Evolutionary conservation across 2,329 filamentous ascomycete species (phyloP).

Genomic region (Elsinoe perseae): DNA sequence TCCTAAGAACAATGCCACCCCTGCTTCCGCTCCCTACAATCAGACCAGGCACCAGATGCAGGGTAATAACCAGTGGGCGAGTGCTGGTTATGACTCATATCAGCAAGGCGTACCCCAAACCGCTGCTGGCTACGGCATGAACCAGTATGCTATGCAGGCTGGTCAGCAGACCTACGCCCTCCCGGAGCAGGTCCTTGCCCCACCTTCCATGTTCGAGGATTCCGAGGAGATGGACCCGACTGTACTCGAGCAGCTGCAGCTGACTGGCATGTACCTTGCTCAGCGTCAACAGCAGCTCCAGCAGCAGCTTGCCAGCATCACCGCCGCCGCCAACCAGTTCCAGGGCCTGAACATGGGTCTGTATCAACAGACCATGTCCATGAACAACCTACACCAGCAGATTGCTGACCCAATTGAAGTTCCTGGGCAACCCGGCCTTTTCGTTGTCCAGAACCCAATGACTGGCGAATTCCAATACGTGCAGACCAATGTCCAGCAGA

Average conservation of each 20-base stretch:
- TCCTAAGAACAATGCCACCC: slow-evolving; percentile 70
- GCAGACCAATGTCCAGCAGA: slow-evolving; percentile 57
- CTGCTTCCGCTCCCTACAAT: slow-evolving; percentile 55
- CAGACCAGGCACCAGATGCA: slow-evolving; percentile 45
- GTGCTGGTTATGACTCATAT: slow-evolving; percentile 35
- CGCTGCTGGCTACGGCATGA: slow-evolving; percentile 44
- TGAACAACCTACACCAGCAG: slow-evolving; percentile 43
- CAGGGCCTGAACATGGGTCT: slow-evolving; percentile 37
- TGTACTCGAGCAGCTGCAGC: slow-evolving; percentile 79
- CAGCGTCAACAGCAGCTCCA: slow-evolving; percentile 93
- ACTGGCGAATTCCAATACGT: slow-evolving; percentile 80
- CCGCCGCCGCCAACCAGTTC: slow-evolving; percentile 60
- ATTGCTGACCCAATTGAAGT: slow-evolving; percentile 59
- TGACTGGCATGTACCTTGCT: slow-evolving; percentile 84
- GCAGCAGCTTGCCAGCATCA: slow-evolving; percentile 80
- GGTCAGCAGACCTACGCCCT: slow-evolving; percentile 54
- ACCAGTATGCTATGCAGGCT: slow-evolving; percentile 39
- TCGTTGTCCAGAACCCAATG: slow-evolving; percentile 74
- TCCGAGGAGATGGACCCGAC: slow-evolving; percentile 73
- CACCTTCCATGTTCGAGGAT: slow-evolving; percentile 69
- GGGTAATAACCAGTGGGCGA: slow-evolving; percentile 41
- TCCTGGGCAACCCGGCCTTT: slow-evolving; percentile 65
- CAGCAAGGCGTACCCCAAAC: slow-evolving; percentile 50
- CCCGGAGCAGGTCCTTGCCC: slow-evolving; percentile 81
- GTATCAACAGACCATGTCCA: slow-evolving; percentile 56